These are phyloP conservation scores for Pycnococcus provasolii DNA, from an alignment of 139 green algal species.

Conservation along the genomic window DNA sequence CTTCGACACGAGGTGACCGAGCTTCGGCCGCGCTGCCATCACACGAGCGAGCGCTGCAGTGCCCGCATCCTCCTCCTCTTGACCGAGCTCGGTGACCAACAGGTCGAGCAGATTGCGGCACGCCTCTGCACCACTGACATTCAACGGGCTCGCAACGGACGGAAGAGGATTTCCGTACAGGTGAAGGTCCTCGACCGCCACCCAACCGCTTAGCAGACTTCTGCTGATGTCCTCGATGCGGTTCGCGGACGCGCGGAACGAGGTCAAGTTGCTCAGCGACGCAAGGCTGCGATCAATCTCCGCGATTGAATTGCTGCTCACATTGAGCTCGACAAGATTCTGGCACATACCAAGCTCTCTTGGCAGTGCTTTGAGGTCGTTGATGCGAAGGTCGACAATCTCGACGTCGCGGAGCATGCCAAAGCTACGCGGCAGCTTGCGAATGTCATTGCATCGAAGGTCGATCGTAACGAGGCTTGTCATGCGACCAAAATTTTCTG, in stretches of 20 bases:
- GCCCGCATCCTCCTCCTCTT: background rate
- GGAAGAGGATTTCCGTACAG: slow-evolving; percentile 22
- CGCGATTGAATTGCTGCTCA: slow-evolving; percentile 27
- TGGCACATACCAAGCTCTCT: background rate
- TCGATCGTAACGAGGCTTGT: slow-evolving; percentile 32
- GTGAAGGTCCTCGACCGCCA: slow-evolving; percentile 16
- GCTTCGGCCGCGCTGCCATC: too few species aligned
- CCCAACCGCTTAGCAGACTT: slow-evolving; percentile 5
- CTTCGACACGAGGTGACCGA: too few species aligned
- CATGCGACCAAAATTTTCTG: slow-evolving; percentile 31
- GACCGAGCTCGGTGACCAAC: background rate
- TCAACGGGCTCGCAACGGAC: slow-evolving; percentile 3
- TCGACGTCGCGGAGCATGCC: slow-evolving; percentile 33
- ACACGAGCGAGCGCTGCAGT: background rate
- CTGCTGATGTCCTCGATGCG: background rate
- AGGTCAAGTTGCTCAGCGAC: background rate
- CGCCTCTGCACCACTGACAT: slow-evolving; percentile 12
- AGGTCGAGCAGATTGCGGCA: background rate
- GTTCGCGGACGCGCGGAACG: background rate
- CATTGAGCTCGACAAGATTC: slow-evolving; percentile 27
- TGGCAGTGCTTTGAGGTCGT: slow-evolving; percentile 8
- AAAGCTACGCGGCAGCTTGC: slow-evolving; percentile 19
- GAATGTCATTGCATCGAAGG: slow-evolving; percentile 21
- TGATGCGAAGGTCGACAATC: slow-evolving; percentile 17
- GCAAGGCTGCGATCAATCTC: background rate